Evolutionary conservation across 306 rosid species (phyloP), one percentile per base, ranked within the genome.

Genomic region (Potentilla sterilis): DNA sequence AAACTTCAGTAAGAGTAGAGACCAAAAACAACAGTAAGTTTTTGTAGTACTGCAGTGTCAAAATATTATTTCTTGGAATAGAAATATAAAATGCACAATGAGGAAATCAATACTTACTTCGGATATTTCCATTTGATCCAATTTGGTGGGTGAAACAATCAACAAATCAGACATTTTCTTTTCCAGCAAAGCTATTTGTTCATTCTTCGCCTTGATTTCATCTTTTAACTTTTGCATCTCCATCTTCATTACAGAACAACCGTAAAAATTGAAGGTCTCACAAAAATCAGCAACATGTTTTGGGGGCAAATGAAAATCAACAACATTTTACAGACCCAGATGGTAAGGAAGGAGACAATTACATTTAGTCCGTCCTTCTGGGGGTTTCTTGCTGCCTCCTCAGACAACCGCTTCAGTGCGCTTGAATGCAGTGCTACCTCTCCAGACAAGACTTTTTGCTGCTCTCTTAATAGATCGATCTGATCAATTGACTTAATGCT

Each of bases 381-480:
- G 70, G 97, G 97, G 77, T 81, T 87, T 89, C 83, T 83, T 77
- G 80, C 71, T 44, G 88, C 91, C 83, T 92, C 97, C 75, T 95
- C 93, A 43, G 93, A 86, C 84, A 95, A 82, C 82, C 97, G 87
- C 90, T 92, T 95, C 86, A 95, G 82, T 79, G 96, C 85, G 78
- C 98, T 90, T 73, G 92, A 87, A 83, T 89, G 97, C 72, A 95
- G 96, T 68, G 97, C 97, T 74, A 95, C 91, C 88, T 95, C 97
- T 83, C 91, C 97, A 32, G 93, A 87, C 87, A 95, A 87, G 77
- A 90, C 84, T 79, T 92, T 90, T 71, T 87, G 88, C 84, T 95
- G 98, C 86, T 92, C 98, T 86, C 97, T 90, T 81, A 92, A 78
- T 77, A 92, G 97, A 72, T 95, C 97, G 38, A 92, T 85, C 83